Base-by-base conservation (phyloP, 805 yeast genomes). In the Kuraishia borneana region DNA sequence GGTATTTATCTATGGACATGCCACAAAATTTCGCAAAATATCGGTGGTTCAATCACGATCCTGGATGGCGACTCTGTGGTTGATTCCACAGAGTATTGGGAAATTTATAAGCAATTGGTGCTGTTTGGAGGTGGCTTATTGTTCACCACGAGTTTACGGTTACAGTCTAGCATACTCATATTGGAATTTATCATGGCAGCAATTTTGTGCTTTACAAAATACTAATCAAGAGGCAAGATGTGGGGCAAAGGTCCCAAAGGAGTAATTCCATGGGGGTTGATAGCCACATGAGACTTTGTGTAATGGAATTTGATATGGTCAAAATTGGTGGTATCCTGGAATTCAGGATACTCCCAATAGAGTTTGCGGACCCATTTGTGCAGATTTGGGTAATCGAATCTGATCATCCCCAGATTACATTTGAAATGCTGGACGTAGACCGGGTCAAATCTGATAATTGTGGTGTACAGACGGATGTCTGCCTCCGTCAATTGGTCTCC, bases 381-480 rank as follows among this genome's bases (percentile, higher is more conserved):
- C 35, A 88, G 56, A 45, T 65, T 59, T 17, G 96, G 96, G 54
- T 74, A 89, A 42, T 84, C 83, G 29, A 48, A 54, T 51, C 96
- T 73, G 47, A 89, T 82, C 65, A 77, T 80, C 32, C 77, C 77
- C 40, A 85, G 56, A 56, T 89, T 89, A 56, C 95, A 83, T 60
- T 89, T 92, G 73, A 89, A 92, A 56, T 89, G 96, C 57, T 88
- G 95, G 35, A 81, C 89, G 51, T 89, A 89, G 17, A 87, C 94
- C 1, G 94, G 82, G 54, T 89, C 97, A 49, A 89, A 89, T 47
- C 98, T 73, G 30, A 85, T 66, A 39, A 89, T 77, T 2, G 97
- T 89, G 18, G 96, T 76, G 61, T 61, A 89, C 33, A 89, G 70
- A 43, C 96, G 69, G 38, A 89, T 66, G 54, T 89, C 98, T 5